These are phyloP conservation scores for Hypoxylon trugodes DNA, from an alignment of 495 filamentous ascomycete genomes.

Conservation along the genomic window DNA sequence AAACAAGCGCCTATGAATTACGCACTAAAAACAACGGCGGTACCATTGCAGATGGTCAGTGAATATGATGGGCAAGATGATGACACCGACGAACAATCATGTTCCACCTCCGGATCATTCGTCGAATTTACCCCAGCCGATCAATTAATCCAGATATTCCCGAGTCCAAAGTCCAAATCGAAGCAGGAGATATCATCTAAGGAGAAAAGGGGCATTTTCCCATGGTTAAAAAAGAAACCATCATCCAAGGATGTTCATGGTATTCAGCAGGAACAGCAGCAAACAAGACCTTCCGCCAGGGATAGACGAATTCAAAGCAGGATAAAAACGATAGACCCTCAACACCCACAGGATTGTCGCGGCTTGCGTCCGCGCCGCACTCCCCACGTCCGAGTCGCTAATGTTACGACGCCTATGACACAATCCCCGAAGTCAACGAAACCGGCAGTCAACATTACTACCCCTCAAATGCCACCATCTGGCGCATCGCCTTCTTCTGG, in stretches of 20 bases:
- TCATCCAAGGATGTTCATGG: constrained; percentile 1
- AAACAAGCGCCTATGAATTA: neutral
- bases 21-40: constrained; percentile 4
- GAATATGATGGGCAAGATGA: constrained; percentile 25
- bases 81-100: constrained; percentile 4
- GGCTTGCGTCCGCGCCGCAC: neutral
- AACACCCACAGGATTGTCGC: neutral
- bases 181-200: constrained; percentile 18
- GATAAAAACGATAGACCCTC: constrained; percentile 5
- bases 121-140: constrained; percentile 42
- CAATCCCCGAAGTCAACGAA: neutral
- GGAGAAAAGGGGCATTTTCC: constrained; percentile 30
- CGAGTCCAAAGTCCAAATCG: constrained; percentile 11
- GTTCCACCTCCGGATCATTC: constrained; percentile 36
- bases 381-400: neutral
- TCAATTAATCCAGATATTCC: constrained; percentile 19
- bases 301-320: constrained; percentile 6
- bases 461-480: constrained; percentile 11
- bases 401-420: neutral
- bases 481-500: neutral
- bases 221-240: constrained; percentile 41
- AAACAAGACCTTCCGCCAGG: neutral
- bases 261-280: neutral
- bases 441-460: constrained; percentile 4
- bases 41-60: neutral